Evolutionary conservation across 805 yeast species (phyloP).

Genomic region (Candida tibetensis): DNA sequence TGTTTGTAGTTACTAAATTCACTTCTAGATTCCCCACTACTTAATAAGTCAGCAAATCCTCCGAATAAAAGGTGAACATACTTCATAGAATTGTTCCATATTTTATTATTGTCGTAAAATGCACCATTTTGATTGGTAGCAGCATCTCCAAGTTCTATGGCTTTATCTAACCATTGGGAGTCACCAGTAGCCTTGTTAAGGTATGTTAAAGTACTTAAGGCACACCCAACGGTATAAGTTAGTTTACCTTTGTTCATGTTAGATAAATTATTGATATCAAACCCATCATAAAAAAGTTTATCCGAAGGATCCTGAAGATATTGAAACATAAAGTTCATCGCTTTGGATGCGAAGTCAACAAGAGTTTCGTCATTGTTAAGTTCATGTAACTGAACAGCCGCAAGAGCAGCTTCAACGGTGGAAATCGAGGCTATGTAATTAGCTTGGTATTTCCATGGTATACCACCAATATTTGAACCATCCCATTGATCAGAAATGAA

Average conservation of each 20-base stretch:
- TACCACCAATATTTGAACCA: conserved; percentile 19
- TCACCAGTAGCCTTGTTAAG: conserved; percentile 15
- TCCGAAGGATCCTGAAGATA: conserved; percentile 21
- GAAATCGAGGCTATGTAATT: conserved; percentile 30
- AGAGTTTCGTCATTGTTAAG: conserved; percentile 12
- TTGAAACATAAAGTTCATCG: conserved; percentile 16
- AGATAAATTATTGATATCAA: conserved; percentile 8
- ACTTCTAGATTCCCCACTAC: conserved; percentile 3
- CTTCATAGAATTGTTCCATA: conserved; percentile 24
- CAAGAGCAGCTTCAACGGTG: conserved; percentile 27
- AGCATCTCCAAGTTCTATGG: conserved; percentile 17
- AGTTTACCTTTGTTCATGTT: conserved; percentile 25
- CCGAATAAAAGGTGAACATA: conserved; percentile 22
- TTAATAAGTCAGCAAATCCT: conserved; percentile 22
- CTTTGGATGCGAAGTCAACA: conserved; percentile 15
- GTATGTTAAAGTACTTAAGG: conserved; percentile 22
- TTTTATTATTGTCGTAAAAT: conserved; percentile 16
- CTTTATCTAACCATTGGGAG: conserved; percentile 13
- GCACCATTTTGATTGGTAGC: conserved; percentile 17
- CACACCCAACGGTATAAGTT: conserved; percentile 25
- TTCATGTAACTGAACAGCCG: conserved; percentile 21
- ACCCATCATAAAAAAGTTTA: conserved; percentile 24
- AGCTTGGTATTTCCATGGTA: conserved; percentile 20
- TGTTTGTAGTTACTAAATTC: conserved; percentile 5
- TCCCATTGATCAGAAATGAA: conserved; percentile 21